Evolutionary conservation across 2,329 filamentous ascomycete species (phyloP).

Genomic region (Aspergillus awamori): DNA sequence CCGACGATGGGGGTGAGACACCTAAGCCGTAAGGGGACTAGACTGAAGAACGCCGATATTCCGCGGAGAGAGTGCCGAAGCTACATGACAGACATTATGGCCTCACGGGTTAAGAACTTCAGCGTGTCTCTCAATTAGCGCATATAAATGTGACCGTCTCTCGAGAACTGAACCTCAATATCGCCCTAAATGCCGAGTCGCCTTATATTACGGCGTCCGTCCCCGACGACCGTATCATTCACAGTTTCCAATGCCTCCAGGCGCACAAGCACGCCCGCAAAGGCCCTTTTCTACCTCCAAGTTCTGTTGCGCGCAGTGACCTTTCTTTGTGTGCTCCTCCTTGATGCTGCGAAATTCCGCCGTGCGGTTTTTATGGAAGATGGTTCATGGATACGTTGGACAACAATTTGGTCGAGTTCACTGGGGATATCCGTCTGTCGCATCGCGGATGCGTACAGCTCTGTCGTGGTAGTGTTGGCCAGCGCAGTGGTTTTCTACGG

Average conservation of each 20-base stretch:
- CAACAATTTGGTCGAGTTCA: slow-evolving; percentile 37
- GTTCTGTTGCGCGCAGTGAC: slow-evolving; percentile 50
- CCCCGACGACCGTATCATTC: slow-evolving; percentile 88
- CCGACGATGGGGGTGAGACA: neutral
- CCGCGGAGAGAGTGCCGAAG: neutral
- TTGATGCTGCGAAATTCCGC: slow-evolving; percentile 40
- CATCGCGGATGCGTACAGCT: slow-evolving; percentile 44
- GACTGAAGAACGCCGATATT: neutral
- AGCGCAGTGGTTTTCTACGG: slow-evolving; percentile 47
- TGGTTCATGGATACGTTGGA: slow-evolving; percentile 32
- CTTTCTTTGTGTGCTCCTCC: slow-evolving; percentile 44
- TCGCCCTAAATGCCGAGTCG: slow-evolving; percentile 60
- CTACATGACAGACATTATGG: neutral
- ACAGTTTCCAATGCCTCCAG: slow-evolving; percentile 79
- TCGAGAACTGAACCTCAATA: too few relatives aligned
- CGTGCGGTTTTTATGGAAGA: slow-evolving; percentile 30
- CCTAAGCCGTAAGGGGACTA: slow-evolving; percentile 15
- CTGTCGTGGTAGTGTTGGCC: slow-evolving; percentile 45
- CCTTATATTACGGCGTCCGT: slow-evolving; percentile 56
- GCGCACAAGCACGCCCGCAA: slow-evolving; percentile 50
- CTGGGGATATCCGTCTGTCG: slow-evolving; percentile 37
- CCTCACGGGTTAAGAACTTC: too few relatives aligned
- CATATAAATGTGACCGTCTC: neutral
- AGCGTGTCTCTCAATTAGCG: neutral
- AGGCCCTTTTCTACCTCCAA: slow-evolving; percentile 47